These are phyloP conservation scores for Neonectria magnoliae DNA, from an alignment of 2,329 filamentous ascomycete species.

Conservation along the genomic window DNA sequence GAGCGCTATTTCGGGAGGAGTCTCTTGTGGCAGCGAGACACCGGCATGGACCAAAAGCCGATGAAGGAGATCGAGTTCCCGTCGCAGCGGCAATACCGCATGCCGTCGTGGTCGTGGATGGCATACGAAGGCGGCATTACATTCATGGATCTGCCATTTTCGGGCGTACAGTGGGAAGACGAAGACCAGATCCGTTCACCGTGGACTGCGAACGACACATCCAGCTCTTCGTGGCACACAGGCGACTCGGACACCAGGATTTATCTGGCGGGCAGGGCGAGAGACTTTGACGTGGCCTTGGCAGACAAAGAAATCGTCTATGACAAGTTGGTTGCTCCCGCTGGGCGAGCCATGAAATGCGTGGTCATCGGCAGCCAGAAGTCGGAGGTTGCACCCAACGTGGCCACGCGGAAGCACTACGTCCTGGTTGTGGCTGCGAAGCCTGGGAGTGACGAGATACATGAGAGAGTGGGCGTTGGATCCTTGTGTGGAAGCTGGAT, in stretches of 20 bases:
- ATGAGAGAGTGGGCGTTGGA: constrained; percentile 23
- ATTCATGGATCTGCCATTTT: constrained; percentile 40
- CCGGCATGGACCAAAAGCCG: not conserved
- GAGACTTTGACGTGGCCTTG: not conserved
- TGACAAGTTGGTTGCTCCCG: not conserved
- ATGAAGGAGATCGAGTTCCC: constrained; percentile 19
- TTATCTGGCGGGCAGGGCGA: constrained; percentile 13
- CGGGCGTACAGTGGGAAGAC: constrained; percentile 21
- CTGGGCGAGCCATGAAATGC: not conserved
- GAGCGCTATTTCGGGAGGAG: constrained; percentile 27
- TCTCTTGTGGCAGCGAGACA: constrained; percentile 29
- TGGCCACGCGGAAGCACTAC: not conserved
- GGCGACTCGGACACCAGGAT: constrained; percentile 11
- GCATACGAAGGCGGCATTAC: constrained; percentile 45
- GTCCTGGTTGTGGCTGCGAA: not conserved
- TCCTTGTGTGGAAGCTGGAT: constrained; percentile 14
- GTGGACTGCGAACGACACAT: not conserved
- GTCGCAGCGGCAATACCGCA: constrained; percentile 2
- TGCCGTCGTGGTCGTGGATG: constrained; percentile 51
- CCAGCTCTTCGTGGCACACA: constrained; percentile 19
- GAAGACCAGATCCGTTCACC: constrained; percentile 18
- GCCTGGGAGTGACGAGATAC: not conserved
- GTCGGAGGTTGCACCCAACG: not conserved
- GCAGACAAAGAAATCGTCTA: constrained; percentile 10
- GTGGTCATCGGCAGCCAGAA: constrained; percentile 23